Percentiles rank a stretch among this genome's conserved stretches.
Conservation (phyloP, 1,284 basidiomycete species). For the Heterobasidion parviporum region DNA sequence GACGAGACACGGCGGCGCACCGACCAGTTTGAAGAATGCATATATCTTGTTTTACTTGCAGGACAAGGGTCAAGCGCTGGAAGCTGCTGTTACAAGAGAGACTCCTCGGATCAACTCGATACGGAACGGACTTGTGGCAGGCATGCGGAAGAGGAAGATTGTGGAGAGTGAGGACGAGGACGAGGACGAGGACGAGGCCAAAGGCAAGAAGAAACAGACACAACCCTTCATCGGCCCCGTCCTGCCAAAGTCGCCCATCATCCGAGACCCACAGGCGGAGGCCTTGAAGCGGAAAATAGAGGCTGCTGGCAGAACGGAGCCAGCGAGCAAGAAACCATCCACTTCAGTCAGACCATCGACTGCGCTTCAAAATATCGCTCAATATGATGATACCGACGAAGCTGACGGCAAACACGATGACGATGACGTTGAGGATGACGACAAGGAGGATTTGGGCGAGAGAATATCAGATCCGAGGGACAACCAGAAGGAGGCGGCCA, state of each 20-base stretch:
- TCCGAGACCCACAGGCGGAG: slow-evolving; percentile 52
- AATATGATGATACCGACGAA: slow-evolving; percentile 45
- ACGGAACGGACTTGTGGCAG: slow-evolving; percentile 36
- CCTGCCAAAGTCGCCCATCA: slow-evolving; percentile 21
- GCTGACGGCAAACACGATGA: slow-evolving; percentile 24
- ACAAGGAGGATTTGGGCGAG: slow-evolving; percentile 33
- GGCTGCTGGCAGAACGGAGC: slow-evolving; percentile 19
- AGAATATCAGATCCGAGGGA: slow-evolving; percentile 13
- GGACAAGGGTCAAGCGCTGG: slow-evolving; percentile 63
- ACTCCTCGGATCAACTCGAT: slow-evolving; percentile 10
- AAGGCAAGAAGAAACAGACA: slow-evolving; percentile 36
- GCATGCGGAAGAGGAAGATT: slow-evolving; percentile 57
- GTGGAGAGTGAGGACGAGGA: slow-evolving; percentile 33
- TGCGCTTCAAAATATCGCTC: slow-evolving; percentile 41
- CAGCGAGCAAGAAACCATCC: neutral
- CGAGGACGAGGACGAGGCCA: slow-evolving; percentile 38
- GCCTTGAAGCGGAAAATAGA: slow-evolving; percentile 55
- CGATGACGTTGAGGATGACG: slow-evolving; percentile 39
- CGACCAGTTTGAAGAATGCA: slow-evolving; percentile 70
- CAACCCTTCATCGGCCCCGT: slow-evolving; percentile 58
- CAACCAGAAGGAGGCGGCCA: neutral
- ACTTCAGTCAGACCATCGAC: slow-evolving; percentile 11
- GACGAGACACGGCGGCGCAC: slow-evolving; percentile 30
- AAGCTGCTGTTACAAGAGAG: slow-evolving; percentile 39
- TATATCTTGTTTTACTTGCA: slow-evolving; percentile 92